Evolutionary conservation across 306 rosid genomes (phyloP).

Genomic region (Nissolia schottii): DNA sequence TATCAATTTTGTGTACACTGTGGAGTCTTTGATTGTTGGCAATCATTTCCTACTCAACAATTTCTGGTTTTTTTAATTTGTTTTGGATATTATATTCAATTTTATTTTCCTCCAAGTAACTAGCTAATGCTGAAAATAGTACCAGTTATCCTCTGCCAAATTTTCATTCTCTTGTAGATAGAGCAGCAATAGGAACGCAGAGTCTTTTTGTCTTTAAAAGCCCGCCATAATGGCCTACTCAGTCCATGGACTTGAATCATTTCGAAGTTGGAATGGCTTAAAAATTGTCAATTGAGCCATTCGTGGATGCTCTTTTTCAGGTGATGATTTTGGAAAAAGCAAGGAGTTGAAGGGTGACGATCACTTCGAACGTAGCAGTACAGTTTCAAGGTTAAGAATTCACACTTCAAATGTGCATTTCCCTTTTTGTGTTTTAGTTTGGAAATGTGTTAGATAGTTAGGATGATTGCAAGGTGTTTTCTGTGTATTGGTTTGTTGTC

Average conservation of each 20-base stretch:
- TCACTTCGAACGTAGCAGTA: background rate
- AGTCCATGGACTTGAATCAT: background rate
- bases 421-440: background rate
- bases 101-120: too few species aligned
- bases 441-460: too few species aligned
- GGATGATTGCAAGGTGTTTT: background rate
- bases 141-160: too few species aligned
- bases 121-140: too few species aligned
- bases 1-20: too few species aligned
- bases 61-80: too few species aligned
- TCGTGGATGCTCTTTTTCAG: background rate
- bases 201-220: background rate
- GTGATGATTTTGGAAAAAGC: background rate
- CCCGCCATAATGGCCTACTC: background rate
- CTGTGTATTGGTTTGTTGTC: background rate
- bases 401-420: background rate
- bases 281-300: background rate
- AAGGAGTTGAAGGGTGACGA: background rate
- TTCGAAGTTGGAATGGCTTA: background rate
- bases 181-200: too few species aligned
- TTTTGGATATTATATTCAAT: too few species aligned
- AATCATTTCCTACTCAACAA: too few species aligned
- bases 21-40: too few species aligned
- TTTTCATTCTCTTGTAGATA: too few species aligned
- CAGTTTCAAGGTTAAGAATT: background rate